Percentiles rank a stretch among this genome's conserved stretches.
Conservation (phyloP, 2,329 filamentous ascomycete species). For the Fusarium sp. region DNA sequence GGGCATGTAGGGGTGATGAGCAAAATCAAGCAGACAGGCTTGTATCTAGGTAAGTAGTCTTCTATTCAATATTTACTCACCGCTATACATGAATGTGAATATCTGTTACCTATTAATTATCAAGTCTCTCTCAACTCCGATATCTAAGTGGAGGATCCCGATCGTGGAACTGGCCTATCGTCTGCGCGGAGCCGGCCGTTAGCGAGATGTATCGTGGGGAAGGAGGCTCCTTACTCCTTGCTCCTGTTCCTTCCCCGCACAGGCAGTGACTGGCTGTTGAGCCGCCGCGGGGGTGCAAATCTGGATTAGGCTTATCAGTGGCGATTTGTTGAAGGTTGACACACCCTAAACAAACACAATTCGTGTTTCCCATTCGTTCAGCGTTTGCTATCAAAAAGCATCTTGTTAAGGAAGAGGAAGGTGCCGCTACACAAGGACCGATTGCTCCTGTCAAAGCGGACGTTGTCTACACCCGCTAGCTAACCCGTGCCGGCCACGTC, state of each 20-base stretch:
- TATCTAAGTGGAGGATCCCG: constrained; percentile 46
- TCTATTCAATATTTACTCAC: neutral
- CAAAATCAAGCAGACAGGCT: neutral
- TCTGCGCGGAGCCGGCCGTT: constrained; percentile 50
- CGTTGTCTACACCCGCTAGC: constrained; percentile 33
- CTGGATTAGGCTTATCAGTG: constrained; percentile 43
- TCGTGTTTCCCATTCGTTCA: constrained; percentile 23
- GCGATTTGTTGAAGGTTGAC: constrained; percentile 22
- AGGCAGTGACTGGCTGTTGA: constrained; percentile 17
- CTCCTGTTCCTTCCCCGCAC: constrained; percentile 36
- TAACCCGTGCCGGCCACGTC: constrained; percentile 33
- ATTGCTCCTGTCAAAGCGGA: constrained; percentile 22
- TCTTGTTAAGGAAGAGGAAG: constrained; percentile 33
- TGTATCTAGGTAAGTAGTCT: neutral
- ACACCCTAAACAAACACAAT: constrained; percentile 25
- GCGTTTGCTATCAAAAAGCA: constrained; percentile 25
- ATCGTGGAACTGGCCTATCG: constrained; percentile 42
- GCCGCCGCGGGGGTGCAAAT: constrained; percentile 35
- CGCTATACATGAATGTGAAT: neutral
- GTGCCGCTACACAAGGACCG: constrained; percentile 28
- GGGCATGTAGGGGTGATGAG: neutral
- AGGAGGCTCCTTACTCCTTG: constrained; percentile 6
- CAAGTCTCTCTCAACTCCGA: constrained; percentile 34
- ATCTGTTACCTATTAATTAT: neutral
- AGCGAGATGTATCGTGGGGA: constrained; percentile 39